Conservation (phyloP, 148 eudicot species). For the Rhododendron henanense region DNA sequence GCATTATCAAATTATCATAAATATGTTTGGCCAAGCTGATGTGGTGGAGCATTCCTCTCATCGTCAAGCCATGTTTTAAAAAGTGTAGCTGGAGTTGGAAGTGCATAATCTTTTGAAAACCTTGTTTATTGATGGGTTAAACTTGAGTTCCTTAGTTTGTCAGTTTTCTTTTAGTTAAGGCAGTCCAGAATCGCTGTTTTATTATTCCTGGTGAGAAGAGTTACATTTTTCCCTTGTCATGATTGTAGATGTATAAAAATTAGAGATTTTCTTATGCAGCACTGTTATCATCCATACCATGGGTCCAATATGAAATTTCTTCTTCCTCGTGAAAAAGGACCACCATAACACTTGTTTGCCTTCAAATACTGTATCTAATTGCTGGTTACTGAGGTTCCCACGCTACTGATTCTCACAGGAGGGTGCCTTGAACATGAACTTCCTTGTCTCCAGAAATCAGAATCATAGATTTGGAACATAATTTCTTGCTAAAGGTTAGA, state of each 20-base stretch:
- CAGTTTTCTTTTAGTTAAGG: background rate
- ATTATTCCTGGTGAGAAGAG: background rate
- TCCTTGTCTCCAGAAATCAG: conserved; percentile 2
- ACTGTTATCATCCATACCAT: background rate
- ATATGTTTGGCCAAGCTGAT: background rate
- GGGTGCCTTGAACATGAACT: background rate
- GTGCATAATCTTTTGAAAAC: background rate
- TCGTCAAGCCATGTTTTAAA: background rate
- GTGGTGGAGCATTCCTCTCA: background rate
- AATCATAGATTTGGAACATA: conserved; percentile 37
- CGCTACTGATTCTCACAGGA: conserved; percentile 15
- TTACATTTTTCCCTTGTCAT: too few relatives aligned
- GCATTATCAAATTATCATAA: background rate
- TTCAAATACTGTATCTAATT: background rate
- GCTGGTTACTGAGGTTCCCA: background rate
- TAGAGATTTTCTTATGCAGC: background rate
- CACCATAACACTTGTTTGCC: background rate
- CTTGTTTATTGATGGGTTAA: background rate
- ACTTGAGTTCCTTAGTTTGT: background rate
- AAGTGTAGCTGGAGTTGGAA: background rate
- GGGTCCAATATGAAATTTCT: background rate
- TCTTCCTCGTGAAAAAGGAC: background rate
- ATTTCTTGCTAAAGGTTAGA: conserved; percentile 28
- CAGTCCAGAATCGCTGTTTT: background rate
- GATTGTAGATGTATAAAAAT: too few relatives aligned